A percentile compares a stretch with the other conserved stretches of the same genome.
phyloP scores from a whole-genome alignment of 2,329 filamentous ascomycete species.

The Lanzia echinophila region DNA sequence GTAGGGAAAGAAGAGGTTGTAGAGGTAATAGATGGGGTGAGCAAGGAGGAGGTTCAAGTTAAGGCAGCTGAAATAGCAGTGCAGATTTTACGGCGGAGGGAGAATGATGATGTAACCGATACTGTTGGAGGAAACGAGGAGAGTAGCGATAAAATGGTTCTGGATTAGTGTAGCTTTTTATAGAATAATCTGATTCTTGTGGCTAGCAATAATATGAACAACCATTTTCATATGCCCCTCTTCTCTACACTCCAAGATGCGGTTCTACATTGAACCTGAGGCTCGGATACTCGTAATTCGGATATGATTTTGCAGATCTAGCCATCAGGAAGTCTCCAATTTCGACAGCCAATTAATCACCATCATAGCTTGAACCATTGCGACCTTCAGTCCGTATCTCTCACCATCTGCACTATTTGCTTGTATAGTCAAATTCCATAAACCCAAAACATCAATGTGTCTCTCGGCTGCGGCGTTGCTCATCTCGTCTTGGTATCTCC shows the following conservation, averaged over 20 bases:
- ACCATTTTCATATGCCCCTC: not conserved
- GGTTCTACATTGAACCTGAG: no score
- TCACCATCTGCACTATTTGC: conserved; percentile 34
- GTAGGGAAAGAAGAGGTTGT: conserved; percentile 43
- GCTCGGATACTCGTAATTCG: no score
- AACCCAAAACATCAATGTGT: conserved; percentile 35
- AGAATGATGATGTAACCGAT: not conserved
- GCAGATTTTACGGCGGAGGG: conserved; percentile 21
- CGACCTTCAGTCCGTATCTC: conserved; percentile 34
- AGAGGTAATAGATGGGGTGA: conserved; percentile 40
- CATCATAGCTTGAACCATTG: conserved; percentile 36
- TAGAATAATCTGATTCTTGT: not conserved
- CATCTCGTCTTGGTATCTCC: conserved; percentile 34
- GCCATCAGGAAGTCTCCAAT: conserved; percentile 23
- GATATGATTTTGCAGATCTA: no score
- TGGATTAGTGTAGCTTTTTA: not conserved
- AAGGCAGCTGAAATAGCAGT: conserved; percentile 50
- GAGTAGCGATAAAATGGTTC: not conserved
- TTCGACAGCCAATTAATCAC: conserved; percentile 32
- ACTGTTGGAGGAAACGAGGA: not conserved
- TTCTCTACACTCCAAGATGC: no score
- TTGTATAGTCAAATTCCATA: conserved; percentile 39
- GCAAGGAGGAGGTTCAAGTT: conserved; percentile 46
- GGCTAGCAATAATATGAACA: not conserved
- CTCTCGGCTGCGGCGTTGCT: conserved; percentile 28